Evolutionary conservation across 768 basidiomycete species (phyloP).

Genomic region (Termitomyces sp.): DNA sequence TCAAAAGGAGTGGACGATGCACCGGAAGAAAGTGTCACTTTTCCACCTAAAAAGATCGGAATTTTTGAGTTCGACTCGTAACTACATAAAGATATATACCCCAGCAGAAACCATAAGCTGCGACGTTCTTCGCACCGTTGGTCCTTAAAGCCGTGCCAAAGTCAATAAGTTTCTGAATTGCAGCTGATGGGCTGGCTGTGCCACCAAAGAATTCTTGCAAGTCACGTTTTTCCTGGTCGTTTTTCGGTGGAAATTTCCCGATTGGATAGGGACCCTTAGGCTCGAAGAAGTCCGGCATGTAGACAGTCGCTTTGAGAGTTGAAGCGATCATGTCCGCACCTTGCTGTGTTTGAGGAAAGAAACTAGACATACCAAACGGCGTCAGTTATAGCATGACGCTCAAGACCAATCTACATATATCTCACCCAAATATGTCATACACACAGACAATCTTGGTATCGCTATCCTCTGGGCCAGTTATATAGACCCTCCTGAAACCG

Average conservation of each 20-base stretch:
- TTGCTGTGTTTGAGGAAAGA: conserved; percentile 60
- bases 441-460: conserved; percentile 51
- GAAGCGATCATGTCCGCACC: conserved; percentile 59
- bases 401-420: not conserved
- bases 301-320: conserved; percentile 45
- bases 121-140: conserved; percentile 37
- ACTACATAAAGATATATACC: conserved; percentile 22
- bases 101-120: conserved; percentile 56
- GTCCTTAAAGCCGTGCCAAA: conserved; percentile 37
- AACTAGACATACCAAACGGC: conserved; percentile 23
- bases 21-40: conserved; percentile 39
- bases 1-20: conserved; percentile 36
- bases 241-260: conserved; percentile 48
- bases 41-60: conserved; percentile 32
- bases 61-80: not conserved
- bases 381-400: not conserved
- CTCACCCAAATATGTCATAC: conserved; percentile 61
- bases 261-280: conserved; percentile 41
- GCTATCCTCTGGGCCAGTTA: conserved; percentile 41
- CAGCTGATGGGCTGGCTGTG: conserved; percentile 36
- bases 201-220: conserved; percentile 56
- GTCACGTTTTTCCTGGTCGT: conserved; percentile 43
- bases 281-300: conserved; percentile 67
- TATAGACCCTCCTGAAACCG: conserved; percentile 45
- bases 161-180: conserved; percentile 32